A percentile compares a stretch with the other conserved stretches of the same genome.
Conservation (phyloP, 257 asterid genomes). For the Jacaranda copaia region DNA sequence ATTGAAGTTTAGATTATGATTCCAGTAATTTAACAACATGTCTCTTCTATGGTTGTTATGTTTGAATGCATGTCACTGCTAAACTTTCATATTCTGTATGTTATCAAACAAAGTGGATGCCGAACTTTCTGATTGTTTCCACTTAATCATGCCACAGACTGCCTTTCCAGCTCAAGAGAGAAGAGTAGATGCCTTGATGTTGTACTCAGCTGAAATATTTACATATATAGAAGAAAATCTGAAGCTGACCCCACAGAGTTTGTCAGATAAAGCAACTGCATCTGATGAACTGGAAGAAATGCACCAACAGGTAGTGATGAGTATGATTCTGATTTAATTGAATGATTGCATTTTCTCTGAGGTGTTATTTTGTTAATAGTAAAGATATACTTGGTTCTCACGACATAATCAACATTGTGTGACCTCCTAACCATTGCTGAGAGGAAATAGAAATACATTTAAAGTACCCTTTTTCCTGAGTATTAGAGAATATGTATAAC, state of each 20-base stretch:
- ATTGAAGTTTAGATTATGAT: constrained; percentile 21
- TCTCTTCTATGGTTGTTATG: constrained; percentile 13
- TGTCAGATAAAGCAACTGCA: constrained; percentile 91
- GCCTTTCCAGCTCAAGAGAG: constrained; percentile 90
- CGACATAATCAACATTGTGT: constrained; percentile 5
- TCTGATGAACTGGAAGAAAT: constrained; percentile 94
- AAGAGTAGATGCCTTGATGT: constrained; percentile 84
- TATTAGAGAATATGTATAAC: background rate
- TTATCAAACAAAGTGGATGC: constrained; percentile 22
- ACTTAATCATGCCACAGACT: constrained; percentile 56
- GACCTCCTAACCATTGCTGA: constrained; percentile 19
- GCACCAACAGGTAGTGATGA: constrained; percentile 79
- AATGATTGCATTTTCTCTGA: constrained; percentile 25
- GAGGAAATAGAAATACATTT: constrained; percentile 14
- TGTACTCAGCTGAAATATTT: constrained; percentile 79
- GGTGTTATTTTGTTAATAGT: constrained; percentile 9
- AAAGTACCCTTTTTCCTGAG: constrained; percentile 17
- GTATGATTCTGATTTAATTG: constrained; percentile 28
- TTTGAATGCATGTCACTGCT: constrained; percentile 12
- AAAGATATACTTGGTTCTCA: constrained; percentile 16
- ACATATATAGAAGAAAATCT: constrained; percentile 85
- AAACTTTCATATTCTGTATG: constrained; percentile 14
- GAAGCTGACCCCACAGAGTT: constrained; percentile 85
- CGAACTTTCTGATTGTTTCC: constrained; percentile 28
- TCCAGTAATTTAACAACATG: constrained; percentile 9